Conservation (phyloP, 371 early-diverging fungal genomes). For the Funneliformis caledonium region DNA sequence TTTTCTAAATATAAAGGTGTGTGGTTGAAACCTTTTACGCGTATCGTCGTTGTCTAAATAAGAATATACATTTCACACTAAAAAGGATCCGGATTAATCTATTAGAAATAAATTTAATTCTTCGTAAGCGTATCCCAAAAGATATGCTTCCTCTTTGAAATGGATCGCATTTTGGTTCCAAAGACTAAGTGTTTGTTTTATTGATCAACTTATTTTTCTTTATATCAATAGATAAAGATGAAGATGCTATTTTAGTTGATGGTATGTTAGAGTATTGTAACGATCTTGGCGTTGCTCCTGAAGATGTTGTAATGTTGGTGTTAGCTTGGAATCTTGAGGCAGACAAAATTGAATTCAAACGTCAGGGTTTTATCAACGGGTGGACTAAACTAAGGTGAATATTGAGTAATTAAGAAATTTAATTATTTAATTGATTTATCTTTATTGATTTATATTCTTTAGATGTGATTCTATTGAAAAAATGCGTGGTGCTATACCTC, state of each 20-base stretch:
- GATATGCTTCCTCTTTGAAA: not conserved
- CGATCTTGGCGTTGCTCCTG: slow-evolving; percentile 79
- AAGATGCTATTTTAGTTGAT: slow-evolving; percentile 72
- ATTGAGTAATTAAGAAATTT: not conserved
- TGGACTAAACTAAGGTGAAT: slow-evolving; percentile 66
- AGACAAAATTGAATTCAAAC: slow-evolving; percentile 76
- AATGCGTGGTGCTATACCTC: slow-evolving; percentile 60
- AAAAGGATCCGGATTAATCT: not conserved
- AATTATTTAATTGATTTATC: slow-evolving; percentile 12
- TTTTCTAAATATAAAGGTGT: slow-evolving; percentile 77
- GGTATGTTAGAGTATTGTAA: slow-evolving; percentile 74
- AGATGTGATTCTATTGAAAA: slow-evolving; percentile 71
- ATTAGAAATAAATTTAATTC: not conserved
- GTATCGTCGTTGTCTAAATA: not conserved
- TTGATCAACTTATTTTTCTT: not conserved
- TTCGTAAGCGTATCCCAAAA: not conserved
- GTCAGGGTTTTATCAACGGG: slow-evolving; percentile 67
- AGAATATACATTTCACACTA: not conserved
- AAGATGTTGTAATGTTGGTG: slow-evolving; percentile 75
- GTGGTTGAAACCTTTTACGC: not conserved
- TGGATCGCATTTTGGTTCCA: not conserved
- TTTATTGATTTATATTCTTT: slow-evolving; percentile 13
- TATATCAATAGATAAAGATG: slow-evolving; percentile 59
- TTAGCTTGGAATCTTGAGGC: slow-evolving; percentile 74
- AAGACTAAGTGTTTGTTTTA: not conserved